These are phyloP conservation scores for Globisporangium rhizosaccharum DNA, from an alignment of 352 stramenopile species.

Conservation along the genomic window DNA sequence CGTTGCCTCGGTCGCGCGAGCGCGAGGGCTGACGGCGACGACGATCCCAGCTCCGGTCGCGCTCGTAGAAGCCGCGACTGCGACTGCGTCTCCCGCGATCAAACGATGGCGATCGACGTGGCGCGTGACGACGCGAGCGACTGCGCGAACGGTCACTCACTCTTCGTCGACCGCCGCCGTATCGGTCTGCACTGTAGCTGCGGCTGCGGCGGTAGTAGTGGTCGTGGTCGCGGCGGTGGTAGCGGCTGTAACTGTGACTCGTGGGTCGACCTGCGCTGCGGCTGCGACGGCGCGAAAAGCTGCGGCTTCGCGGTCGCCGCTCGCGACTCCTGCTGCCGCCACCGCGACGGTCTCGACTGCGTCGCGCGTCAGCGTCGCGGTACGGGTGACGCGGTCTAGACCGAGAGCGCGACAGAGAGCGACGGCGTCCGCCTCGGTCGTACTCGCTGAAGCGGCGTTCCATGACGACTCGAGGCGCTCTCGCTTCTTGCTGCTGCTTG, in stretches of 20 bases:
- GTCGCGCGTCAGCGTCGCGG: too few species aligned
- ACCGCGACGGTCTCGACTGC: too few species aligned
- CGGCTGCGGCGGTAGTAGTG: background rate
- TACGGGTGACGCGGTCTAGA: background rate
- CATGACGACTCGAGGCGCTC: background rate
- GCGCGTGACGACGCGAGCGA: slow-evolving; percentile 5
- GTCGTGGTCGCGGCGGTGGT: background rate
- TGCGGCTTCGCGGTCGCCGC: background rate
- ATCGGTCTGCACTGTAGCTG: slow-evolving; percentile 4
- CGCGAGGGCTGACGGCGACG: slow-evolving; percentile 8
- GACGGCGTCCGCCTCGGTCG: background rate
- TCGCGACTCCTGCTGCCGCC: too few species aligned
- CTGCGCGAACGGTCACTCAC: slow-evolving; percentile 5
- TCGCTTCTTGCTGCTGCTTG: background rate
- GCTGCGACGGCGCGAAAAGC: slow-evolving; percentile 1
- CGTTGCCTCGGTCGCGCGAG: slow-evolving; percentile 8
- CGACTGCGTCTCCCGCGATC: slow-evolving; percentile 1
- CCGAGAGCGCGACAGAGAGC: background rate
- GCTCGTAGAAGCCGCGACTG: slow-evolving; percentile 1
- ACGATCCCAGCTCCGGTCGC: slow-evolving; percentile 3
- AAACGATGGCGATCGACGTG: slow-evolving; percentile 7
- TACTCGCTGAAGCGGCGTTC: background rate
- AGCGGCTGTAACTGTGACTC: background rate
- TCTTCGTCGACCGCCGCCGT: slow-evolving; percentile 4
- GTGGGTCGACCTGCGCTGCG: background rate